Evolutionary conservation across 2,329 filamentous ascomycete genomes (phyloP), one percentile per base, ranked within the genome.

Genomic region (Mariannaea sp.): DNA sequence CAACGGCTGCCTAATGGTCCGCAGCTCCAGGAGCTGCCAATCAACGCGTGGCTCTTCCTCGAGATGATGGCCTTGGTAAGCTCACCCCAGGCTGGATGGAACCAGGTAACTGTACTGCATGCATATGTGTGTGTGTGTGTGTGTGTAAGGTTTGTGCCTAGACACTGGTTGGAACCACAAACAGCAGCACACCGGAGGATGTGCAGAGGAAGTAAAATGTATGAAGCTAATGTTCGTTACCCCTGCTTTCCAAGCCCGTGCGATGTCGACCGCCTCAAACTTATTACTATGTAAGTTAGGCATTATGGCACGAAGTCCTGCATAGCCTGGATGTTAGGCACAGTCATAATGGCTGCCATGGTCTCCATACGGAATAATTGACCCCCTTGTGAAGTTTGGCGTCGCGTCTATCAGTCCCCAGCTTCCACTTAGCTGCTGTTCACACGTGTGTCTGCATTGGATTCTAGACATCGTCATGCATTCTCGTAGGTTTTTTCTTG

Each of bases 381-480:
- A n/a, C n/a, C n/a, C n/a, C 22, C 8, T 5, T 8, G 22, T 24
- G 8, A 8, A 43, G 48, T 39, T 48, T n/a, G 32, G 30, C 7
- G 9, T 49, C 39, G 19, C 32, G 19, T 24, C 22, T 24, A 33
- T 27, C 36, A n/a, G 9, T 39, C 19, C 10, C 33, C 39, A 53
- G 22, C 39, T 27, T 32, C 16, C 2, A 40, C 39, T 24, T 44
- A 44, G 44, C 19, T 29, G 17, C 39, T 20, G 14, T 7, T 8
- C 32, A 38, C 41, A 48, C 44, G 19, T 49, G 44, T 44, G 30
- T 24, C 35, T 33, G 19, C 14, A 39, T 41, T 49, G 13, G 36
- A 40, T 36, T 47, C 35, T 35, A 53, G 53, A 45, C 42, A 56
- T 43, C 6, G 33, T 22, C 22, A 41, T 42, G 43, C 24, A 26